Base-by-base conservation (phyloP, 495 filamentous ascomycete genomes). In the Corynascus novoguineensis region DNA sequence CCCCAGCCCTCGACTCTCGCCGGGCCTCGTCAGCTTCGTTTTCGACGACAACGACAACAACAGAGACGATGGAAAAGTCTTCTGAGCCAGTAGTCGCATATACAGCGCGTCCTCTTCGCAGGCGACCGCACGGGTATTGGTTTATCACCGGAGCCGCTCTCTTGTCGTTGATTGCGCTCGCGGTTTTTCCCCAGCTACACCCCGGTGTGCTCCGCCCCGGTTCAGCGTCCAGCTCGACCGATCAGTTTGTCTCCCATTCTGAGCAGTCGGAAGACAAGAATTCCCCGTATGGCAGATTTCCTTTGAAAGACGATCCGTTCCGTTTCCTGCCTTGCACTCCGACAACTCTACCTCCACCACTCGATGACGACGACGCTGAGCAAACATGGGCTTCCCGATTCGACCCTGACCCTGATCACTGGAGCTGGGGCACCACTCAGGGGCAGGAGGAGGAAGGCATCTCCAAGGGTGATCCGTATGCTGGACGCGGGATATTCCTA, bases 261-360 rank as follows among this genome's bases (percentile, higher is more conserved):
- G 32, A 29, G 1, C 31, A 47, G 2, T 17, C 15, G 14, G 14
- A 17, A 7, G n/a, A 10, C 32, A 38, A 35, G 1, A 34, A 6
- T 5, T 51, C 56, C 1, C 57, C 64, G 3, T 77, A 77, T 31
- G 75, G 75, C 7, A 62, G 42, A 25, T 75, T 76, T 45, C 75
- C 74, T 2, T 38, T 35, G 38, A 58, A 65, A 1, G 62, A 67
- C 28, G 75, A 78, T 28, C 63, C 68, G 10, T 76, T 78, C 50
- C 73, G 55, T 27, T 70, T 76, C 55, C 57, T 74, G 0, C 75
- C 75, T 27, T 78, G 75, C 59, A 76, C 75, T 0, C 61, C 64
- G 50, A 32, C 54, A 17, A 78, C 73, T 1, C 17, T 68, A 19
- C 68, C 65, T 10, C 73, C 75, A 2, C 55, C 67, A 0, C 64